Base-by-base conservation (phyloP, 371 early-diverging fungal species). In the Massospora cicadina region DNA sequence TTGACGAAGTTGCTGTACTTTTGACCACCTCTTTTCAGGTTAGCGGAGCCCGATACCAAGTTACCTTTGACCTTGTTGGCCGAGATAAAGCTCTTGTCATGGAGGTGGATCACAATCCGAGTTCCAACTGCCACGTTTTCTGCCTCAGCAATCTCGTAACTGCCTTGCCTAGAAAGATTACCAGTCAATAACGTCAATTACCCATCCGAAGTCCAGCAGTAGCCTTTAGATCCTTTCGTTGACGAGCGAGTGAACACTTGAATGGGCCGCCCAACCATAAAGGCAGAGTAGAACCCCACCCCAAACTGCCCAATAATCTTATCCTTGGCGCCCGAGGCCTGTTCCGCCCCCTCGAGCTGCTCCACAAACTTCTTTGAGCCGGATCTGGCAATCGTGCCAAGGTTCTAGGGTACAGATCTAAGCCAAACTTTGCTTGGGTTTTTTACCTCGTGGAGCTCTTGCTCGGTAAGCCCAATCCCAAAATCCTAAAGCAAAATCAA, bases 261-360 rank as follows among this genome's bases (percentile, higher is more conserved):
- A 68, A 91, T 84, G 69, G 82, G 81, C 21, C 88, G 80, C 59
- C 89, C 90, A 7, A 91, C 88, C 87, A 91, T 88, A 67, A 91
- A 90, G 24, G 90, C 87, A 54, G 87, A 89, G 68, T 90, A 88
- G 71, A 90, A 88, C 57, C 88, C 87, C 63, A 89, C 88, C 81
- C 99, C 99, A 76, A 99, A 99, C 77, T 99, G 99, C 59, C 99
- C 99, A 75, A 98, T 98, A 69, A 97, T 85, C 64, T 80, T 79
- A 64, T 81, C 81, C 61, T 76, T 84, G 55, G 83, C 81, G 33
- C 77, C 73, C 32, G 76, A 75, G 60, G 75, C 69, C 12, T 77
- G 77, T 30, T 67, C 73, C 3, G 70, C 71, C 33, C 84, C 77
- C 26, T 80, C 83, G 70, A 94, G 67, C 68, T 83, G 80, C 68